Evolutionary conservation across 139 green algal genomes (phyloP).

Genomic region (Chlamydomonas schloesseri): DNA sequence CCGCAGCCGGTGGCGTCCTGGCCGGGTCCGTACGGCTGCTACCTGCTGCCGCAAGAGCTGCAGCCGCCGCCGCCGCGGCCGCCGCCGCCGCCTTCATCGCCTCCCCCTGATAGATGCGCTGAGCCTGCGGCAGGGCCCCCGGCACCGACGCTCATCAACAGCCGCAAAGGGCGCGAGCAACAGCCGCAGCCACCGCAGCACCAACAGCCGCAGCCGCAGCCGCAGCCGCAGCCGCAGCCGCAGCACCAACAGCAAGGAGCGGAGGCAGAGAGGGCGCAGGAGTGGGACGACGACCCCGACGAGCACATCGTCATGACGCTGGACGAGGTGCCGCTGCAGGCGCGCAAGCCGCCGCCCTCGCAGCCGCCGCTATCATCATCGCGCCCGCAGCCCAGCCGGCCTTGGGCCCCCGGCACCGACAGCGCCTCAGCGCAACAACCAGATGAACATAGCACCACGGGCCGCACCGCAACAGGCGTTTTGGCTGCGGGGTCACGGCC

Average conservation of each 20-base stretch:
- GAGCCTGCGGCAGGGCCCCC: too few relatives aligned
- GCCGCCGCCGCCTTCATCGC: neutral
- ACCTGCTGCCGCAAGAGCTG: too few relatives aligned
- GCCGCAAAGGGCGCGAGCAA: too few relatives aligned
- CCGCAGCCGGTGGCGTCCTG: neutral
- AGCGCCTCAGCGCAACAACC: neutral
- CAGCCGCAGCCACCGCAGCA: neutral
- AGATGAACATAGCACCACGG: too few relatives aligned
- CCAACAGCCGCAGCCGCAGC: neutral
- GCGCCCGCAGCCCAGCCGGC: neutral
- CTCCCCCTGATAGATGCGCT: too few relatives aligned
- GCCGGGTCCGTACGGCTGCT: too few relatives aligned
- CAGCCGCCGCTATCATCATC: neutral
- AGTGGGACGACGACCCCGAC: constrained; percentile 36
- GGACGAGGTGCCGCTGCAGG: constrained; percentile 13
- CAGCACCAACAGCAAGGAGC: neutral
- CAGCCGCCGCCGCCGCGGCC: neutral
- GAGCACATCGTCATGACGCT: constrained; percentile 45
- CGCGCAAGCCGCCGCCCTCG: neutral
- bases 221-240: too few relatives aligned
- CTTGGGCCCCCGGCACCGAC: neutral
- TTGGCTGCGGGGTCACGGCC: neutral
- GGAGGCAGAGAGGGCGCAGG: too few relatives aligned
- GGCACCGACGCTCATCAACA: too few relatives aligned
- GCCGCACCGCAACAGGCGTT: too few relatives aligned